Conservation (phyloP, 2,329 filamentous ascomycete species). For the Colletotrichum sp. region DNA sequence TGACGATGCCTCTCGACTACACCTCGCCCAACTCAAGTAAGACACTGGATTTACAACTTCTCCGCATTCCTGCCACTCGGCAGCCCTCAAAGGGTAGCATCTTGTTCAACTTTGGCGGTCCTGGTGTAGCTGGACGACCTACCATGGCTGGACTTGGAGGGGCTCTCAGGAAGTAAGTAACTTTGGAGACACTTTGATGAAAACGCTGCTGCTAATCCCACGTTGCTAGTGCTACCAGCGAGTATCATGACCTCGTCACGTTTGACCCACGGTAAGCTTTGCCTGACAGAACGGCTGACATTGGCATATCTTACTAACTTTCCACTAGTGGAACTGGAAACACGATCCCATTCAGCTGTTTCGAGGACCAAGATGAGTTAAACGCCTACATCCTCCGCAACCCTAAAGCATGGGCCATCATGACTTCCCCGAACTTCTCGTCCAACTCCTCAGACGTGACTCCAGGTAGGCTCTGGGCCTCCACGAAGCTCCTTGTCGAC, state of each 20-base stretch:
- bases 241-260: constrained; percentile 29
- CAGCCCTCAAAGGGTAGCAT: constrained; percentile 32
- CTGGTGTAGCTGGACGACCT: constrained; percentile 20
- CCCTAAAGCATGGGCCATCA: not conserved
- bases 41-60: constrained; percentile 18
- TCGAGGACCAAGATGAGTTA: not conserved
- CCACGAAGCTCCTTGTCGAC: constrained; percentile 22
- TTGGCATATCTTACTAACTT: not conserved
- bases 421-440: not conserved
- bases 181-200: not conserved
- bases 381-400: rapidly evolving
- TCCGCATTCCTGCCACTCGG: constrained; percentile 11
- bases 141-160: not conserved
- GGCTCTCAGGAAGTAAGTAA: not conserved
- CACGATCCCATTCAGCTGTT: constrained; percentile 31
- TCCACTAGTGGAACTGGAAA: constrained; percentile 28
- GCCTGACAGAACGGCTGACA: rapidly evolving
- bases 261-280: constrained; percentile 30
- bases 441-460: constrained; percentile 14
- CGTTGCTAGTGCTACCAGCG: constrained; percentile 23
- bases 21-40: constrained; percentile 26
- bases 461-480: constrained; percentile 28
- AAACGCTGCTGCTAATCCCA: not conserved
- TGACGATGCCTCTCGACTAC: constrained; percentile 46
- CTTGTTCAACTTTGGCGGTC: constrained; percentile 34